Evolutionary conservation across 228 moss, liverwort and hornwort genomes (phyloP).

Genomic region (Sphagnum fallax): DNA sequence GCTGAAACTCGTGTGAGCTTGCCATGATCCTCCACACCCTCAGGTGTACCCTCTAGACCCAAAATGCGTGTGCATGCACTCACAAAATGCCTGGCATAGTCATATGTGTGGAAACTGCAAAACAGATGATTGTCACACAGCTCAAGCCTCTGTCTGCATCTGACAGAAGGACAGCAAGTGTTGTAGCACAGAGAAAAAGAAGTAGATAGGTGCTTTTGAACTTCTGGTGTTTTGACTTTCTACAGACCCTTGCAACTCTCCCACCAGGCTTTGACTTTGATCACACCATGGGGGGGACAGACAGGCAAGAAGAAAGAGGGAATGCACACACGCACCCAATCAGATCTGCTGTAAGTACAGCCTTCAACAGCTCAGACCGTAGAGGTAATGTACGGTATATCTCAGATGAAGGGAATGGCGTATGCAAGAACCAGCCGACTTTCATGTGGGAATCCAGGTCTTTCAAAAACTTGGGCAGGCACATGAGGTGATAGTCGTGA

Average conservation of each 20-base stretch:
- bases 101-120: slow-evolving; percentile 76
- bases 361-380: slow-evolving; percentile 77
- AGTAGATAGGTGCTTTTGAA: no score
- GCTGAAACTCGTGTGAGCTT: slow-evolving; percentile 79
- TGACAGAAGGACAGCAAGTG: not conserved
- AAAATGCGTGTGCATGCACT: slow-evolving; percentile 82
- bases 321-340: slow-evolving; percentile 38
- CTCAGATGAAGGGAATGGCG: slow-evolving; percentile 89
- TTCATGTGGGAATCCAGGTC: slow-evolving; percentile 59
- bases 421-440: slow-evolving; percentile 89
- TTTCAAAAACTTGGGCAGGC: slow-evolving; percentile 72
- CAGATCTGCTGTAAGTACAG: slow-evolving; percentile 73
- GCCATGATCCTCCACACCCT: slow-evolving; percentile 86
- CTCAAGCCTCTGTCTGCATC: not conserved
- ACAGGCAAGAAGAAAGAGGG: not conserved
- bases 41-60: slow-evolving; percentile 89
- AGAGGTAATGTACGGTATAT: slow-evolving; percentile 75
- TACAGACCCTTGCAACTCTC: not conserved
- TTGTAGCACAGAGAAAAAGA: not conserved
- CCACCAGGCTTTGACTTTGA: no score
- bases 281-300: not conserved
- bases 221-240: no score
- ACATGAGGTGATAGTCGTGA: slow-evolving; percentile 94
- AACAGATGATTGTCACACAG: not conserved
- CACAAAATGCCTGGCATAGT: slow-evolving; percentile 86